Base-by-base conservation (phyloP, 305 asterid genomes). In the Fraxinus dipetala region DNA sequence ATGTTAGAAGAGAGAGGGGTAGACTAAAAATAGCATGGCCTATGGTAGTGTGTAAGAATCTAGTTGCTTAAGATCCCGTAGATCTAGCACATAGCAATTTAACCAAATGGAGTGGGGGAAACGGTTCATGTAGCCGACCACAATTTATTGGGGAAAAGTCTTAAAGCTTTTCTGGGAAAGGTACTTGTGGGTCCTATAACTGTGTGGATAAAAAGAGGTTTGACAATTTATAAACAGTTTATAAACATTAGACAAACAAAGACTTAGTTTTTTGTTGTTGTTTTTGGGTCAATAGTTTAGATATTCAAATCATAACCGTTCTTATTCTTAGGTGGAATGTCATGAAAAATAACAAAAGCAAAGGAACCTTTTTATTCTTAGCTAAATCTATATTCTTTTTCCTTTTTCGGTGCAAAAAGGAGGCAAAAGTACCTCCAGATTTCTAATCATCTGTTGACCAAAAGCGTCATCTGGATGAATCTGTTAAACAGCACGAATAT, bases 391-490 rank as follows among this genome's bases (percentile, higher is more conserved):
- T n/a, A 2, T 72, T 72, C 45, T n/a, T 32, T 32, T 14, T 72
- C 48, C 76, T 72, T 16, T 72, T 72, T 34, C 2, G 5, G 45
- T 6, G 43, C 48, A 72, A 72, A n/a, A n/a, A 72, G 48, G 16
- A 80, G 18, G 72, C 36, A 73, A 87, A 51, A 84, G 67, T 89
- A 96, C 99, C 99, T 96, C 99, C 89, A 96, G 91, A 86, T 96
- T 96, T 88, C 87, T 92, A 72, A 96, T 91, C 99, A 96, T 96
- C 84, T 96, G 99, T 88, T 93, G 94, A 79, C 99, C 99, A 89
- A 96, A 96, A 45, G 99, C 98, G 86, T 96, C 99, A 79, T 96
- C 90, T 30, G 99, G 99, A 86, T 72, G 98, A 85, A 96, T 96
- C 99, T 96, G 89, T 81, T 43, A 72, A 80, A 78, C 78, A 80